Conservation (phyloP, 176 grass and related monocot species). For the Metroxylon sagu region DNA sequence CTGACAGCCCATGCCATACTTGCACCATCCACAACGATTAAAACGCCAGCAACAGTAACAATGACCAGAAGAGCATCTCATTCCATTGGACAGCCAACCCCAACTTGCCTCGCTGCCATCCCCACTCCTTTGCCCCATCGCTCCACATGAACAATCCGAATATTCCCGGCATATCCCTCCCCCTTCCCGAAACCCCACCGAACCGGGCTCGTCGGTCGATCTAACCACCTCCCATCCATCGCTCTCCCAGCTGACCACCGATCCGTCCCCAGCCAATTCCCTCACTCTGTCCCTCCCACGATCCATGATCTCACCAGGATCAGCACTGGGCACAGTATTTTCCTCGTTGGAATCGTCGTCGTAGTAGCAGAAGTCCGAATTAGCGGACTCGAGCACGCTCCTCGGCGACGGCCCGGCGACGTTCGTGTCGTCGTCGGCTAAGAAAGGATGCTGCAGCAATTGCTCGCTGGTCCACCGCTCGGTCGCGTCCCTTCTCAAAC, state of each 20-base stretch:
- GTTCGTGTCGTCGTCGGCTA: not conserved
- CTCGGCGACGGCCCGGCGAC: not conserved
- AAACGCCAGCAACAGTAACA: not conserved
- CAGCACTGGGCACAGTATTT: not conserved
- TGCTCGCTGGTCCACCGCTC: constrained; percentile 18
- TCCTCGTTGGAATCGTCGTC: not conserved
- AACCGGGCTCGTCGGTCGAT: not conserved
- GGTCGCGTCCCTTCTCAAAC: constrained; percentile 1
- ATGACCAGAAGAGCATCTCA: not conserved
- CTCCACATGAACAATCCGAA: not conserved
- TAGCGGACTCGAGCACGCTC: constrained; percentile 7
- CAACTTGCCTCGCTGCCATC: not conserved
- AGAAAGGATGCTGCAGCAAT: constrained; percentile 12
- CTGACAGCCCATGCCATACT: too few relatives aligned
- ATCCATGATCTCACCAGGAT: not conserved
- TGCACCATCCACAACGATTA: too few relatives aligned
- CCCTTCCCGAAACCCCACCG: not conserved
- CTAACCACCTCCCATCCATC: not conserved
- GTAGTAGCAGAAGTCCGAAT: not conserved
- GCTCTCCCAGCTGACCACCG: not conserved
- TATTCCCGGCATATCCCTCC: not conserved
- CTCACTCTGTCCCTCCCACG: not conserved
- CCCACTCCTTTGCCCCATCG: not conserved
- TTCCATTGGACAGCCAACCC: not conserved
- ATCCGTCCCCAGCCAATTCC: not conserved